Base-by-base conservation (phyloP, 345 rosid species). In the Euphorbia peplus region DNA sequence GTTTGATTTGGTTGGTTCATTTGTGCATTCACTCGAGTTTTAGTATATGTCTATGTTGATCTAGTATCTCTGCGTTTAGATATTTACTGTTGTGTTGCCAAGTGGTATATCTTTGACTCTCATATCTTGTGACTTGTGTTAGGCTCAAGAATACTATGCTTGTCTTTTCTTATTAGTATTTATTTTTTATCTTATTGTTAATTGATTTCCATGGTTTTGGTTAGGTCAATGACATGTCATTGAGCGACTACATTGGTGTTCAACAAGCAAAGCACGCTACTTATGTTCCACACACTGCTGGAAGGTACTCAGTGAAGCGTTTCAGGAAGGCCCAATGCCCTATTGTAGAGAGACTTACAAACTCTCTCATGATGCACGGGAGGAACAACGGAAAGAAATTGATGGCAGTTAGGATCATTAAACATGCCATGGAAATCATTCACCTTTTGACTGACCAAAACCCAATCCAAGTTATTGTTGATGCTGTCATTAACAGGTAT, bases 241-340 rank as follows among this genome's bases (percentile, higher is more conserved):
- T 90, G 75, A 61, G 60, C 1, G 97, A 93, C 59, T 93, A 91
- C 83, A 80, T 93, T 54, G 97, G 92, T 5, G 88, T 86, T 30
- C 82, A 77, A 72, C 66, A 90, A 1, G 85, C 90, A 0, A 93
- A 89, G 73, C 97, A 93, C 9, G 97, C 97, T 0, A 90, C 96
- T 18, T 93, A 70, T 85, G 90, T 93, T 0, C 97, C 98, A 2
- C 97, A 93, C 86, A 93, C 98, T 19, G 92, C 97, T 67, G 97
- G 97, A 35, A 79, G 98, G 80, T 93, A 92, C 85, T 90, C 98
- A 0, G 92, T 84, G 18, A 90, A 93, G 79, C 87, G 98, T 14
- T 93, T 93, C 87, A 83, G 98, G 68, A 93, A 93, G 80, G 97
- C 98, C 13, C 97, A 93, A 29, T 93, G 98, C 83, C 98, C 97